Base-by-base conservation (phyloP, 2,329 filamentous ascomycete species). In the Cytospora piceicola region DNA sequence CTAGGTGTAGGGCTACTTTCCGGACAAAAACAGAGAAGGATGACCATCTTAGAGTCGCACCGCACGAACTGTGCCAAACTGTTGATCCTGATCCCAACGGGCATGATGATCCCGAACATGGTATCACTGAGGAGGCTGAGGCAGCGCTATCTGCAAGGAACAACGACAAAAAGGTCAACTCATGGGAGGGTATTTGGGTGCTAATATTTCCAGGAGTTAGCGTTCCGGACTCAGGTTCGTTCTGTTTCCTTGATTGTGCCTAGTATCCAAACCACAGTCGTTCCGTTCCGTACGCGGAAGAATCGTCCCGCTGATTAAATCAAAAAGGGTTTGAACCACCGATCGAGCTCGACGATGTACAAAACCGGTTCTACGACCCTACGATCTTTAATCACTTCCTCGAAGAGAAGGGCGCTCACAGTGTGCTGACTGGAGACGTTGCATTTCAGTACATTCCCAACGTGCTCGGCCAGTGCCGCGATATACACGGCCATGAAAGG, bases 271-370 rank as follows among this genome's bases (percentile, higher is more conserved):
- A 29, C 27, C 27, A 29, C 2, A n/a, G 2, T 22, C 9, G 7
- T 12, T 22, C 5, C 42, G 4, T 8, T 49, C 8, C 1, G n/a
- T n/a, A n/a, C n/a, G 22, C 8, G 3, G 4, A 24, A n/a, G 1
- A 9, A 1, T 22, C 30, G 3, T 2, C 12, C 2, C 22, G 30
- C 61, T 63, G 1, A 63, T 22, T 3, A 12, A 2, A 0, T 9
- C n/a, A 14, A 63, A 39, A 49, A 14, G 4, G 57, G 1, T 15
- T 39, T 4, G 61, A 63, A 4, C 61, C 53, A 4, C 61, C 53
- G 6, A 1, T 57, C 12, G 61, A 63, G 29, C 30, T 51, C 9
- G 61, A 63, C 9, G 61, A 63, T 36, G 53, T 63, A 22, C 15
- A 49, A 9, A 15, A 63, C 2, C 17, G 52, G 3, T 57, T 17